These are phyloP conservation scores for Discostella stelligeroides DNA, from an alignment of 108 stramenopile species.

Conservation along the genomic window DNA sequence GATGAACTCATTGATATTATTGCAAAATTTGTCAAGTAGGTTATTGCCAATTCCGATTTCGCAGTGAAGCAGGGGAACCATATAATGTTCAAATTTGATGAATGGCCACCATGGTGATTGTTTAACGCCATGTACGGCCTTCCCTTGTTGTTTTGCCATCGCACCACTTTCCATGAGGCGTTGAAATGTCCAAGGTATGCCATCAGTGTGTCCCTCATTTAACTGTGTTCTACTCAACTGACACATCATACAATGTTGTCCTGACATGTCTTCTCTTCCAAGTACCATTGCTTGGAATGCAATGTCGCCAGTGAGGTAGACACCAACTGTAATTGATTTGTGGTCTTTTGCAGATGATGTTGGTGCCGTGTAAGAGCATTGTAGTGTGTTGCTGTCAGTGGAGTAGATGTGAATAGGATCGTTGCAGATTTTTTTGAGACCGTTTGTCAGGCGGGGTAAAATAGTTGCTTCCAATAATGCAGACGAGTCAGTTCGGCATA, in stretches of 20 bases:
- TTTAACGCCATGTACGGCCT: neutral
- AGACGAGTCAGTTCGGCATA: neutral
- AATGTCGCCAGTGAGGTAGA: neutral
- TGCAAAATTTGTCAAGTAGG: neutral
- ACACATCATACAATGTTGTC: constrained; percentile 9
- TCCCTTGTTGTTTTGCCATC: too few relatives aligned
- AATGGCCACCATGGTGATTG: constrained; percentile 5
- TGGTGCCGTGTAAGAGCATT: neutral
- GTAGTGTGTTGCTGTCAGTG: neutral
- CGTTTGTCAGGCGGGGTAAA: constrained; percentile 1
- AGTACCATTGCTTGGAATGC: neutral
- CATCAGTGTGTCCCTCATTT: too few relatives aligned
- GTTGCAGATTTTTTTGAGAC: neutral
- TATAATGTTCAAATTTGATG: neutral
- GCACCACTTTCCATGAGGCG: too few relatives aligned
- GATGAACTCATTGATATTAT: neutral
- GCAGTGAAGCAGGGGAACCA: neutral
- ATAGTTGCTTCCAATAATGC: neutral
- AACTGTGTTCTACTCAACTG: neutral
- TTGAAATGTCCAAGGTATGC: too few relatives aligned
- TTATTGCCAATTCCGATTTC: constrained; percentile 4
- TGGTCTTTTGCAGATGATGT: too few relatives aligned
- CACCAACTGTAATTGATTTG: too few relatives aligned
- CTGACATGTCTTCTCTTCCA: constrained; percentile 6
- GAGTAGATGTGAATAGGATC: neutral